phyloP scores from a whole-genome alignment of 2,329 filamentous ascomycete genomes.

The Pezicula radicicola region DNA sequence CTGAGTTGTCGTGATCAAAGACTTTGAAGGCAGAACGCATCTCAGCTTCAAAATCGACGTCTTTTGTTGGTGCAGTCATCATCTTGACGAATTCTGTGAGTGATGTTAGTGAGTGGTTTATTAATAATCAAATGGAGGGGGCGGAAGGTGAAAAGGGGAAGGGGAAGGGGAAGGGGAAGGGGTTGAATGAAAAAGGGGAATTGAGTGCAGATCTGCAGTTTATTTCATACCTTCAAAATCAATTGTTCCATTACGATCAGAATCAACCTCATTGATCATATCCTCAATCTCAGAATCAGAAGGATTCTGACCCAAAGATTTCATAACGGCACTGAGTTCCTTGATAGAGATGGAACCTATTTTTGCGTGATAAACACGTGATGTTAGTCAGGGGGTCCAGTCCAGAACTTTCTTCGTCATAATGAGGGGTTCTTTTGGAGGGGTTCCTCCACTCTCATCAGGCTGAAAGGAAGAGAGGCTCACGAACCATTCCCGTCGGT shows the following conservation, averaged over 20 bases:
- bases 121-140: too few species aligned
- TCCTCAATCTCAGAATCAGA: slow-evolving; percentile 61
- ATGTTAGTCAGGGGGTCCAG: slow-evolving; percentile 2
- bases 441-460: too few species aligned
- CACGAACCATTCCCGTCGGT: slow-evolving; percentile 54
- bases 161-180: too few species aligned
- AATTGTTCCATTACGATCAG: slow-evolving; percentile 63
- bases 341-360: slow-evolving; percentile 61
- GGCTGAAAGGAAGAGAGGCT: slow-evolving; percentile 3
- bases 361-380: not conserved
- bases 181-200: too few species aligned
- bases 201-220: too few species aligned
- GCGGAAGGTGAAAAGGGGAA: too few species aligned
- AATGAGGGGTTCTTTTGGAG: not conserved
- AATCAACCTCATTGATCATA: slow-evolving; percentile 65
- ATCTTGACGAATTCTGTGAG: slow-evolving; percentile 60
- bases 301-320: slow-evolving; percentile 60
- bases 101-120: not conserved
- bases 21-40: slow-evolving; percentile 64
- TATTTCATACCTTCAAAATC: slow-evolving; percentile 63
- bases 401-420: too few species aligned
- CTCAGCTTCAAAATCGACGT: slow-evolving; percentile 61
- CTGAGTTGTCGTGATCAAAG: slow-evolving; percentile 64
- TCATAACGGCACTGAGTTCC: slow-evolving; percentile 62
- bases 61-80: slow-evolving; percentile 62